Base-by-base conservation (phyloP, 495 filamentous ascomycete genomes). In the Aspergillus bertholletiae region DNA sequence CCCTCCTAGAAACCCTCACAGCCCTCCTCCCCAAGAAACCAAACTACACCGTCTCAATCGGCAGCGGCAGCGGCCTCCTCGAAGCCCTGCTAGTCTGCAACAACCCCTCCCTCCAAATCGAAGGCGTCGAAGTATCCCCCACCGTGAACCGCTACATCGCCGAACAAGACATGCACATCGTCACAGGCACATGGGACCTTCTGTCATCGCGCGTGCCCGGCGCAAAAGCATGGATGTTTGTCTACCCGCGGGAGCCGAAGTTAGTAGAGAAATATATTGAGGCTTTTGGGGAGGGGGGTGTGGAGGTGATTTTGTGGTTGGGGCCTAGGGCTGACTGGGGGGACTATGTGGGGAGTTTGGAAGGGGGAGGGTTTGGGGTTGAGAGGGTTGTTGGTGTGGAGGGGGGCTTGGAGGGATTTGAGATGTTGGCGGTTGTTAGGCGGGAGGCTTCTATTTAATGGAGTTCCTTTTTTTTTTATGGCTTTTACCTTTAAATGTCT, bases 31-130 rank as follows among this genome's bases (percentile, higher is more conserved):
- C 80, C 11, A 32, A 58, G 22, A 34, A 55, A 15, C 75, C 79
- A 3, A 54, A 17, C 6, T 66, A 76, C 57, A 72, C 68, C 7
- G 54, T 83, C 37, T 84, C 82, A 2, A 68, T 84, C 17, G 82
- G 82, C 54, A 77, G 75, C 54, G 82, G 82, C 39, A 72, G 65
- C 20, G 82, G 80, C 11, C 65, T 84, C 4, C 66, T 84, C 0
- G 82, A 84, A 64, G 71, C 71, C 3, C 60, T 81, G 0, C 60
- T 84, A 18, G 40, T 68, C 0, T 49, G 69, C 11, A 43, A 49
- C 15, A 49, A 68, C 39, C 40, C 55, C 12, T 21, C 53, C 7
- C 28, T 74, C 26, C 54, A 63, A 11, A 47, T 84, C 0, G 56
- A 66, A 9, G 79, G 77, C 2, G 72, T 82, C 7, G 80, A 83